phyloP scores from a whole-genome alignment of 2,329 filamentous ascomycete species.

The Aspergillus sp. region DNA sequence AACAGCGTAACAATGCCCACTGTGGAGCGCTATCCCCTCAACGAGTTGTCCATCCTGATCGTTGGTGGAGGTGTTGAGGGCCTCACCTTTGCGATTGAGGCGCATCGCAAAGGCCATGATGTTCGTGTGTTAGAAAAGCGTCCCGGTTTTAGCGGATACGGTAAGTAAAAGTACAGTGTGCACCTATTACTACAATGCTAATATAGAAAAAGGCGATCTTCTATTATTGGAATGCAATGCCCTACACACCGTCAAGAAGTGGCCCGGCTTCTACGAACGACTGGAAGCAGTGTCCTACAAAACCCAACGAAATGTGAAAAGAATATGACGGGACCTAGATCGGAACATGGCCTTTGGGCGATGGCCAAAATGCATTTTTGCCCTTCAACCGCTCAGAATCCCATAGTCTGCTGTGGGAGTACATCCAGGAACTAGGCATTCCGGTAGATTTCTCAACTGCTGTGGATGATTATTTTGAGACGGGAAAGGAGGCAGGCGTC shows the following conservation, averaged over 20 bases:
- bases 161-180: neutral
- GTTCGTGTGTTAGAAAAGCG: slow-evolving; percentile 2
- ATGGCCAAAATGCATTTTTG: neutral
- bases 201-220: too few relatives aligned
- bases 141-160: neutral
- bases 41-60: slow-evolving; percentile 2
- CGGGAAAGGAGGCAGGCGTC: neutral
- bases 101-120: slow-evolving; percentile 3
- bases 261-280: too few relatives aligned
- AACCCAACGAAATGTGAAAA: slow-evolving; percentile 1
- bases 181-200: too few relatives aligned
- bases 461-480: slow-evolving; percentile 1
- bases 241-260: neutral
- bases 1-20: neutral
- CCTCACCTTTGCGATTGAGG: slow-evolving; percentile 4
- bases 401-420: slow-evolving; percentile 1
- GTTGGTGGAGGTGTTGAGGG: slow-evolving; percentile 2
- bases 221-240: neutral
- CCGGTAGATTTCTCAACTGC: neutral
- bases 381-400: slow-evolving; percentile 2
- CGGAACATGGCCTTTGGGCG: slow-evolving; percentile 1
- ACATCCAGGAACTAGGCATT: neutral
- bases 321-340: slow-evolving; percentile 3
- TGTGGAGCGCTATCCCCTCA: neutral
- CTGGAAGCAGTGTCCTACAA: neutral